These are phyloP conservation scores for Phyllosticta citrichinensis DNA, from an alignment of 2,329 filamentous ascomycete species.

Conservation along the genomic window DNA sequence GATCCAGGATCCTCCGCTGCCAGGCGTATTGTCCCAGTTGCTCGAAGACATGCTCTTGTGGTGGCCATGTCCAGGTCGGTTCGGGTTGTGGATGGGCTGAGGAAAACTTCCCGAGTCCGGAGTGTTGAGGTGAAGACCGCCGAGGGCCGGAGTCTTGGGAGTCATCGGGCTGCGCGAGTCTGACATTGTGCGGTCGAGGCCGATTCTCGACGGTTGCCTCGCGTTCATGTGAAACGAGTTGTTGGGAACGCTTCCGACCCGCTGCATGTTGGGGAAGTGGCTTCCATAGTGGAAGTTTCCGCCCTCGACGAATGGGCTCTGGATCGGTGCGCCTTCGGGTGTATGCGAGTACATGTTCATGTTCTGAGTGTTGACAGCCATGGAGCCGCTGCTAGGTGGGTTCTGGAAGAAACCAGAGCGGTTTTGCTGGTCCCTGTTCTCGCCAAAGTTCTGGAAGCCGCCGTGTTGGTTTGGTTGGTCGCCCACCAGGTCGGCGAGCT, in stretches of 20 bases:
- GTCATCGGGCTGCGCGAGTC: slow-evolving; percentile 72
- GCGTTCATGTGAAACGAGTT: slow-evolving; percentile 26
- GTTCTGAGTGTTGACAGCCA: slow-evolving; percentile 41
- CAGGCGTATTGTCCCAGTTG: slow-evolving; percentile 82
- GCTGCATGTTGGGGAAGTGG: slow-evolving; percentile 33
- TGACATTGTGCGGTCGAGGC: slow-evolving; percentile 50
- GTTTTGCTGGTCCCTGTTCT: slow-evolving; percentile 45
- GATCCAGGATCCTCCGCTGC: slow-evolving; percentile 73
- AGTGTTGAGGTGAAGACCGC: slow-evolving; percentile 59
- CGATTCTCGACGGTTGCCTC: slow-evolving; percentile 22
- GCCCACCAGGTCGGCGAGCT: slow-evolving; percentile 64
- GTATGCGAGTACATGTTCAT: slow-evolving; percentile 82
- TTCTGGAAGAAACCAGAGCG: slow-evolving; percentile 39
- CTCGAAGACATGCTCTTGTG: slow-evolving; percentile 70
- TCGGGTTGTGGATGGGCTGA: slow-evolving; percentile 64
- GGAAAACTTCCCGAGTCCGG: slow-evolving; percentile 64
- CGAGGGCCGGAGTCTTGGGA: slow-evolving; percentile 71
- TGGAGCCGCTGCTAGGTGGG: slow-evolving; percentile 24
- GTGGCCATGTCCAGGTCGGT: slow-evolving; percentile 37
- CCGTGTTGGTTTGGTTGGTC: slow-evolving; percentile 23
- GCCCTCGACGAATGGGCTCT: slow-evolving; percentile 71
- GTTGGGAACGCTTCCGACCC: slow-evolving; percentile 20
- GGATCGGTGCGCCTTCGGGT: slow-evolving; percentile 82
- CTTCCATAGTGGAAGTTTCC: slow-evolving; percentile 63
- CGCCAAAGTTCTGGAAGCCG: slow-evolving; percentile 42